Base-by-base conservation (phyloP, 2,329 filamentous ascomycete species). In the Hypoxylon sp. region DNA sequence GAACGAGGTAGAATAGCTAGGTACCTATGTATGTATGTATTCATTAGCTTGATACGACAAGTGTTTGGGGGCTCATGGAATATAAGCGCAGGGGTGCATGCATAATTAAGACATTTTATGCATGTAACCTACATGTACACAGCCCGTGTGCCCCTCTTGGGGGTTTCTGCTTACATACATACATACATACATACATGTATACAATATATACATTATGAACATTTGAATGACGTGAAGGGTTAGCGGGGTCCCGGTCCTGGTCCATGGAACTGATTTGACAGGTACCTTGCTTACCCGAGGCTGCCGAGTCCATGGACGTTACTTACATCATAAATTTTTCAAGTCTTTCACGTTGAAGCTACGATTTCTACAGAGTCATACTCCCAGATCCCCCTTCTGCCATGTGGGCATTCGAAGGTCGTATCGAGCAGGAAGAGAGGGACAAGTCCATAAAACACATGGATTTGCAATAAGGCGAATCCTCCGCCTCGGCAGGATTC, bases 401-500 rank as follows among this genome's bases (percentile, higher is more conserved):
- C 21, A 61, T 60, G 64, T 50, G 37, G 57, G 21, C 37, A 59
- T 42, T 60, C 13, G 44, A 59, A 62, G 47, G 60, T 29, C 44
- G 54, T 15, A 56, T 63, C 6, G 51, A 52, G 42, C 48, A 42
- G 53, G 50, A 62, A 66, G 54, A 55, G 58, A 60, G 46, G 48
- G 31, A 63, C 47, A 62, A 35, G 47, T 44, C 11, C 35, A 50
- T 44, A 31, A 46, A 62, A 29, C 65, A 68, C 19, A 74, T 74
- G 72, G 70, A 47, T 44, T 65, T 57, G 53, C 52, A 61, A 48
- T 70, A 69, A 66, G 52, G 48, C 52, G 58, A 62, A 56, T 66
- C 56, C 59, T 69, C 63, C 66, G 60, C 65, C 58, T 52, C 58
- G 63, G 60, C 61, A 63, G 69, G 60, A 63, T 66, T 71, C 62